Percentiles rank a stretch among this genome's conserved stretches.
Conservation (phyloP, 176 grass and related monocot genomes). For the Triticum monococcum region DNA sequence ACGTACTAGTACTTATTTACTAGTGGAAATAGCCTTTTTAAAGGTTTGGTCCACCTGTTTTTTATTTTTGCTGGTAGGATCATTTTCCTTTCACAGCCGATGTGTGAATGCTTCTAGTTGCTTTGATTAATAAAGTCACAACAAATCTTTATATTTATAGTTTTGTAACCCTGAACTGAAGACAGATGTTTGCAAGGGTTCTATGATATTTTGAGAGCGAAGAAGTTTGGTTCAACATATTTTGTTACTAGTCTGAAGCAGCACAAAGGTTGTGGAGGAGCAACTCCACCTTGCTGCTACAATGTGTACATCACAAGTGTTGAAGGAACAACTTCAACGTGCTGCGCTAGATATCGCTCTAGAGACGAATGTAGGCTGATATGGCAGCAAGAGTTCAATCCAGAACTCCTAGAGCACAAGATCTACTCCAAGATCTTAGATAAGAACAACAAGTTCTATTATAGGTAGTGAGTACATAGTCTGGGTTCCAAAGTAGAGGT, state of each 20-base stretch:
- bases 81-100: not conserved
- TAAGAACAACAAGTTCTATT: too few species aligned
- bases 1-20: slow-evolving; percentile 6
- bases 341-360: too few species aligned
- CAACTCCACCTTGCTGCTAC: too few species aligned
- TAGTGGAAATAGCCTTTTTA: not conserved
- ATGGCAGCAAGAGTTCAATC: too few species aligned
- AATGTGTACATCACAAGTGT: too few species aligned
- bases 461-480: too few species aligned
- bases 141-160: not conserved
- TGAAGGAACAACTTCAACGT: too few species aligned
- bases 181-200: not conserved
- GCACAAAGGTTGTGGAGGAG: too few species aligned
- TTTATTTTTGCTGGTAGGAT: not conserved
- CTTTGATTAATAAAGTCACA: slow-evolving; percentile 26
- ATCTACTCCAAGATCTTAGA: too few species aligned
- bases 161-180: slow-evolving; percentile 12
- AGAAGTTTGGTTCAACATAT: slow-evolving; percentile 23
- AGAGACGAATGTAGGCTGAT: too few species aligned
- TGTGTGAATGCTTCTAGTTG: slow-evolving; percentile 15
- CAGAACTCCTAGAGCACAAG: too few species aligned
- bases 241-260: slow-evolving; percentile 11
- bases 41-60: slow-evolving; percentile 8
- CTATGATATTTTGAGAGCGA: slow-evolving; percentile 8
- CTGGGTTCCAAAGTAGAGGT: too few species aligned